Conservation (phyloP, 2,329 filamentous ascomycete species). For the Blastomyces parvus region DNA sequence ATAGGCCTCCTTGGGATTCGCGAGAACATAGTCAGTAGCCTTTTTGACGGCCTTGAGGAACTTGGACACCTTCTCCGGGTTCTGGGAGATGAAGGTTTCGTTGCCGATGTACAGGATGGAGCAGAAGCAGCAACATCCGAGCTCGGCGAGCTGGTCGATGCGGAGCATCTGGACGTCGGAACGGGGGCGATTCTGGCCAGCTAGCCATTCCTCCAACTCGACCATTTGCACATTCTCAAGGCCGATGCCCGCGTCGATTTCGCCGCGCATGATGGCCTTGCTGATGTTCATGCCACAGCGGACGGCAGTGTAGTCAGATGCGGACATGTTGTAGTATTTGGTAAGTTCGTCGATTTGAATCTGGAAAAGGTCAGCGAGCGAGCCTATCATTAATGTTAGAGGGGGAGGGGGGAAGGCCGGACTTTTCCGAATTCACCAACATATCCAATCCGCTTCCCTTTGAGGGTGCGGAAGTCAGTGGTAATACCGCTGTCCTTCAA, state of each 20-base stretch:
- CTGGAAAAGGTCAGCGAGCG: slow-evolving; percentile 27
- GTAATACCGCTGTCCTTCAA: slow-evolving; percentile 66
- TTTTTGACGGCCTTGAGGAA: slow-evolving; percentile 66
- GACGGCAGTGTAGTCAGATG: slow-evolving; percentile 63
- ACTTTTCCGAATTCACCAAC: slow-evolving; percentile 69
- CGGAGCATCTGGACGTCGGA: slow-evolving; percentile 69
- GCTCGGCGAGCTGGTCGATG: slow-evolving; percentile 68
- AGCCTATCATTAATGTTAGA: neutral
- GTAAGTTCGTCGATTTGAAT: slow-evolving; percentile 76
- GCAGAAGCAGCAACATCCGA: slow-evolving; percentile 79
- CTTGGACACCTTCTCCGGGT: slow-evolving; percentile 55
- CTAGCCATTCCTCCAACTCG: slow-evolving; percentile 68
- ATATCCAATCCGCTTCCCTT: slow-evolving; percentile 68
- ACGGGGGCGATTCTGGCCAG: slow-evolving; percentile 50
- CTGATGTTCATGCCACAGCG: slow-evolving; percentile 75
- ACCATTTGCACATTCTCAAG: slow-evolving; percentile 80
- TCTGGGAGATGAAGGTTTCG: slow-evolving; percentile 56
- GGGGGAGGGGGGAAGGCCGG: slow-evolving; percentile 3
- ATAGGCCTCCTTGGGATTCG: slow-evolving; percentile 54
- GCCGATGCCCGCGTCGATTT: slow-evolving; percentile 65
- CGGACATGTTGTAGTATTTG: slow-evolving; percentile 64
- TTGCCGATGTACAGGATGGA: slow-evolving; percentile 73
- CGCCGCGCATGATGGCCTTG: slow-evolving; percentile 62
- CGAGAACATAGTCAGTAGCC: slow-evolving; percentile 62
- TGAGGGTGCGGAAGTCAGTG: slow-evolving; percentile 62